These are phyloP conservation scores for Sphagnum fallax DNA, from an alignment of 228 moss, liverwort and hornwort genomes.

Conservation along the genomic window DNA sequence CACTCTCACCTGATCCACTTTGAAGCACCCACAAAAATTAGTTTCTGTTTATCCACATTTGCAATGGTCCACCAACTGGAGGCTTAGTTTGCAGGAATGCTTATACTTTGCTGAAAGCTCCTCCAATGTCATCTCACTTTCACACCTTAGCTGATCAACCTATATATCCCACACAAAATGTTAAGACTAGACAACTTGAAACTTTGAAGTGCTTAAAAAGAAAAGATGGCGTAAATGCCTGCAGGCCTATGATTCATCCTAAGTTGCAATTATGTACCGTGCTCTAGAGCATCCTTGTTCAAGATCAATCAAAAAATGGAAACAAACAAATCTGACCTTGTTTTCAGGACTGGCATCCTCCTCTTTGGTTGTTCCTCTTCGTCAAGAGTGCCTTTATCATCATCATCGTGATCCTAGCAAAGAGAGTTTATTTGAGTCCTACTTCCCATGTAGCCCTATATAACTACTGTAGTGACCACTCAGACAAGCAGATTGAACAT, in stretches of 20 bases:
- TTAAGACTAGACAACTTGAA: background rate
- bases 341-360: slow-evolving; percentile 32
- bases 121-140: slow-evolving; percentile 79
- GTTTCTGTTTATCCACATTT: too few species aligned
- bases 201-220: background rate
- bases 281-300: too few species aligned
- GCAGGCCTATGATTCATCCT: slow-evolving; percentile 1
- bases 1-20: too few species aligned
- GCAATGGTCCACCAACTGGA: too few species aligned
- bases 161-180: slow-evolving; percentile 16
- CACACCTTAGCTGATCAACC: slow-evolving; percentile 63
- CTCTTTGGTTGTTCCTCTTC: slow-evolving; percentile 54
- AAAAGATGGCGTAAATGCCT: background rate
- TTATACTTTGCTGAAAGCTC: slow-evolving; percentile 78
- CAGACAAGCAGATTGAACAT: too few species aligned
- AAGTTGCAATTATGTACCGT: background rate
- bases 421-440: background rate
- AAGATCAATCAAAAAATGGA: too few species aligned
- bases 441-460: too few species aligned
- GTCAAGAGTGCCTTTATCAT: slow-evolving; percentile 74
- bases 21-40: too few species aligned
- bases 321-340: slow-evolving; percentile 39
- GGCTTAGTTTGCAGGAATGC: too few species aligned
- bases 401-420: slow-evolving; percentile 67
- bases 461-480: too few species aligned